Base-by-base conservation (phyloP, 2,329 filamentous ascomycete genomes). In the Fusarium chlamydosporum region DNA sequence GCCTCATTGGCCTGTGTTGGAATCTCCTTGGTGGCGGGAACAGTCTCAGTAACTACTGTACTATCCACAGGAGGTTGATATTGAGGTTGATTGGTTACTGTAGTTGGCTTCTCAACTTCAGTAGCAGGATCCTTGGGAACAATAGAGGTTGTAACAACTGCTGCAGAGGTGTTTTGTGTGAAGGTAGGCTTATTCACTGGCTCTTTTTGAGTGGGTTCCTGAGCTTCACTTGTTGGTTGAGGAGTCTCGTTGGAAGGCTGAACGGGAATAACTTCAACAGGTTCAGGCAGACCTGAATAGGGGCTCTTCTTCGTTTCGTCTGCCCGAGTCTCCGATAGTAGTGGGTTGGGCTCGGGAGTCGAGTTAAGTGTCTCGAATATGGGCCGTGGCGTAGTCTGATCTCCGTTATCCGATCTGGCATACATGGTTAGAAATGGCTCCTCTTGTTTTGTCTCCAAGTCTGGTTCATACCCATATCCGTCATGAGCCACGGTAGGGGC, bases 311-410 rank as follows among this genome's bases (percentile, higher is more conserved):
- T 57, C 38, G 48, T 57, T 11, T 56, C 61, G 16, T 27, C 34
- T n/a, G 43, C 41, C 12, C 43, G 48, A 16, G 16, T 59, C 6
- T 72, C 53, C 9, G 70, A 68, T 15, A 60, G 46, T 23, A 58
- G 37, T 6, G 68, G 70, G 27, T 65, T 61, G 9, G 73, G 56
- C 13, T 73, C 31, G 13, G 71, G 46, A 6, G 58, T 72, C 4
- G 74, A 63, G n/a, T 64, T 61, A 11, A 73, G 50, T 6, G 74
- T 75, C 59, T 72, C 61, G 33, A 73, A 73, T n/a, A 74, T 58
- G 7, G 73, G 71, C 34, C 67, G 68, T 9, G 74, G 71, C 0
- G 73, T 75, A 15, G 73, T 63, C 47, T 57, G 65, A n/a, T 57
- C 52, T 16, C 60, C 66, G 20, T 46, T 53, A 10, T 43, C 52